Conservation (phyloP, 345 rosid genomes). For the Raphanus raphanistrum region DNA sequence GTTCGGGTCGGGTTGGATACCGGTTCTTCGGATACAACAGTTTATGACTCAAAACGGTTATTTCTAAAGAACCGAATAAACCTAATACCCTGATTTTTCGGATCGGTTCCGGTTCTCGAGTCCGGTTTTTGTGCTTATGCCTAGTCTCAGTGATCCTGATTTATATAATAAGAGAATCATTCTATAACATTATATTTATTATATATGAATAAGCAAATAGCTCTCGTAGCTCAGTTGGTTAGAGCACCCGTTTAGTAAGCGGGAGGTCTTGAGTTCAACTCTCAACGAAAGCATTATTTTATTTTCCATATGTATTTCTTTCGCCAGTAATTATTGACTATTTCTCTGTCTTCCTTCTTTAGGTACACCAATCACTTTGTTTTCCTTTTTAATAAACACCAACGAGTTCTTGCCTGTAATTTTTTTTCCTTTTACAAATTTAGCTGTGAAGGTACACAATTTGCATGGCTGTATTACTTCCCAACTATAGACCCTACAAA, state of each 20-base stretch:
- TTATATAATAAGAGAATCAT: too few species aligned
- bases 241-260: slow-evolving; percentile 98
- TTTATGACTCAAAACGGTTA: too few species aligned
- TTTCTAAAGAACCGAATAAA: too few species aligned
- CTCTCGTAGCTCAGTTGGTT: slow-evolving; percentile 99
- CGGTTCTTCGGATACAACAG: too few species aligned
- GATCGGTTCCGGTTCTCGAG: too few species aligned
- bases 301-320: background rate
- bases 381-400: background rate
- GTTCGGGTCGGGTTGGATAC: too few species aligned
- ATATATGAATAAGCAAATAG: too few species aligned
- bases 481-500: slow-evolving; percentile 34
- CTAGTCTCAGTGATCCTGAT: too few species aligned
- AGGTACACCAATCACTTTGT: slow-evolving; percentile 4
- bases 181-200: too few species aligned
- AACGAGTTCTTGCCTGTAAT: slow-evolving; percentile 16
- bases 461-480: slow-evolving; percentile 34
- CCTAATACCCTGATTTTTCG: too few species aligned
- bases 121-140: too few species aligned
- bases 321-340: background rate
- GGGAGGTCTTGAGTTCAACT: slow-evolving; percentile 99
- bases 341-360: background rate
- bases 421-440: slow-evolving; percentile 4
- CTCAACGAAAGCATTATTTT: slow-evolving; percentile 69
- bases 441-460: slow-evolving; percentile 15